Evolutionary conservation across 2,329 filamentous ascomycete species (phyloP).

Genomic region (Trichoderma harzianum): DNA sequence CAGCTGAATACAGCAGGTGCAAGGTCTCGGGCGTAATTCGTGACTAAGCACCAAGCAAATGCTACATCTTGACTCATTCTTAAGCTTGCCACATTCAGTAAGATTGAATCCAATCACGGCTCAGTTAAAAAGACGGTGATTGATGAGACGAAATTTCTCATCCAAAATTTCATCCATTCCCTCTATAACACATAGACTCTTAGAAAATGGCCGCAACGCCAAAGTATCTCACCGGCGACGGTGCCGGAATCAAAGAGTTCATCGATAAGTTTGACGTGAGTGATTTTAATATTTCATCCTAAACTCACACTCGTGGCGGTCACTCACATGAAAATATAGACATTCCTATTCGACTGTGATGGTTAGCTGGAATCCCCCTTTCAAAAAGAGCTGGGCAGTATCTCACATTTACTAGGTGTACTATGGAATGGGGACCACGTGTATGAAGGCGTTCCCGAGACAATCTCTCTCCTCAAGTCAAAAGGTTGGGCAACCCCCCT

Average conservation of each 20-base stretch:
- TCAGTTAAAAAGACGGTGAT: neutral
- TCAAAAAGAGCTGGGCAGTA: neutral
- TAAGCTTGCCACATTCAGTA: neutral
- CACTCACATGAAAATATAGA: slow-evolving; percentile 36
- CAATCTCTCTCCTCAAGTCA: slow-evolving; percentile 74
- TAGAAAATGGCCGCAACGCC: slow-evolving; percentile 34
- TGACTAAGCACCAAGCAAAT: slow-evolving; percentile 5
- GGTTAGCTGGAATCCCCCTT: slow-evolving; percentile 52
- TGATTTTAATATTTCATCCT: slow-evolving; percentile 27
- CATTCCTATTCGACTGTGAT: slow-evolving; percentile 94
- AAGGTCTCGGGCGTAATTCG: neutral
- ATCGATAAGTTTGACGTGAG: slow-evolving; percentile 88
- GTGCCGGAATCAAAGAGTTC: slow-evolving; percentile 73
- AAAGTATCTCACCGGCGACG: slow-evolving; percentile 77
- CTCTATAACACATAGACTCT: neutral
- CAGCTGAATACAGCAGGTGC: neutral
- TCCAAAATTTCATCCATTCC: neutral
- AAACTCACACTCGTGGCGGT: neutral
- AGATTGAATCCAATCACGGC: neutral
- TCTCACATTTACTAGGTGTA: slow-evolving; percentile 61
- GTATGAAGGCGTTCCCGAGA: slow-evolving; percentile 82
- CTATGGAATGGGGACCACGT: slow-evolving; percentile 94
- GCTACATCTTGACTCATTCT: slow-evolving; percentile 3
- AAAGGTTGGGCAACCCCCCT: slow-evolving; percentile 56
- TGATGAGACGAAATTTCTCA: neutral